These are phyloP conservation scores for Plasmodium chabaudi DNA, from an alignment of 169 alveolate species.

Conservation along the genomic window DNA sequence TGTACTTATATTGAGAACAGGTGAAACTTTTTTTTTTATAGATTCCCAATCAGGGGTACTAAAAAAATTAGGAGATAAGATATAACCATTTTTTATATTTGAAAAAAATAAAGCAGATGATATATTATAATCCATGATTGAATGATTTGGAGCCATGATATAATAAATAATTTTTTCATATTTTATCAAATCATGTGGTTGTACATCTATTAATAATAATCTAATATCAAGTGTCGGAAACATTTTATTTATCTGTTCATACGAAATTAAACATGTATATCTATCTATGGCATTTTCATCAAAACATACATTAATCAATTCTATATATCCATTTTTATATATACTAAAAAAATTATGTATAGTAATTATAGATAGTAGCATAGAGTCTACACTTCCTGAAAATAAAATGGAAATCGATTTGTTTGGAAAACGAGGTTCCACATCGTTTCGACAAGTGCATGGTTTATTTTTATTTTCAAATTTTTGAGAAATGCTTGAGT, in stretches of 20 bases:
- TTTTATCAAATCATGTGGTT: conserved; percentile 71
- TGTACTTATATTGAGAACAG: conserved; percentile 67
- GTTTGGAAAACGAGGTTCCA: neutral
- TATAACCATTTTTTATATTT: conserved; percentile 74
- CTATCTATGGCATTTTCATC: conserved; percentile 80
- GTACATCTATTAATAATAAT: conserved; percentile 79
- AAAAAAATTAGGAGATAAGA: conserved; percentile 58
- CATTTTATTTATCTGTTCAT: conserved; percentile 76
- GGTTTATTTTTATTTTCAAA: neutral
- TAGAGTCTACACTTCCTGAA: conserved; percentile 86
- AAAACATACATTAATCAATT: conserved; percentile 80
- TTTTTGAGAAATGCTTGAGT: neutral
- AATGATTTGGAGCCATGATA: conserved; percentile 76
- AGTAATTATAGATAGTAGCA: conserved; percentile 76
- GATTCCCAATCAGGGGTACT: conserved; percentile 72
- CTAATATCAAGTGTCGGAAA: conserved; percentile 78
- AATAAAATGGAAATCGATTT: conserved; percentile 72
- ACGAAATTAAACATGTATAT: conserved; percentile 80
- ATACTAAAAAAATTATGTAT: conserved; percentile 45
- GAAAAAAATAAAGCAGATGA: conserved; percentile 84
- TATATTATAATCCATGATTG: conserved; percentile 84
- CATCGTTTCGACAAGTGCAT: neutral
- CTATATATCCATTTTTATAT: conserved; percentile 66
- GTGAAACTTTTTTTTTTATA: conserved; percentile 47
- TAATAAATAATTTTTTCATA: conserved; percentile 75